Base-by-base conservation (phyloP, 768 basidiomycete species). In the Leccinum subtestaceum region DNA sequence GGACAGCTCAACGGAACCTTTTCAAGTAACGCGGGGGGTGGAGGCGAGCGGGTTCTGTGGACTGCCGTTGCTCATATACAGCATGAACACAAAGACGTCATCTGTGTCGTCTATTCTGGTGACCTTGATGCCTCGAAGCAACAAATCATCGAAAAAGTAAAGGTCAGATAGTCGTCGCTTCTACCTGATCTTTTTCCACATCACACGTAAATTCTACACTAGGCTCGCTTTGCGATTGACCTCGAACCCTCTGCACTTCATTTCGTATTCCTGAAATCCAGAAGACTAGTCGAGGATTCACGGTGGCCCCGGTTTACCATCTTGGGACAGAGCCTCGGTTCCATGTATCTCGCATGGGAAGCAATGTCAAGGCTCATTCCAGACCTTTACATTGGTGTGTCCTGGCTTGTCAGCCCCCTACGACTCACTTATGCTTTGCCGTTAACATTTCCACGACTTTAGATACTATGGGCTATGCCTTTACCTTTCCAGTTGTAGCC, bases 391-490 rank as follows among this genome's bases (percentile, higher is more conserved):
- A 89, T 99, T 38, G 95, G 95, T 94, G 48, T 36, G 83, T 50
- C 31, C 46, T 23, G 10, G 7, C 13, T 32, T 34, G 10, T 46
- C n/a, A 11, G n/a, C 17, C 15, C 45, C 12, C n/a, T 32, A 32
- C 31, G 31, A 32, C 31, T 27, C 5, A 27, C 17, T 47, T 10
- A 38, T 34, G 11, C 36, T 34, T 29, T 46, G 15, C n/a, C 25
- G 61, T 51, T 59, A 48, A 53, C n/a, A 25, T 45, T 53, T 23
- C 25, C 19, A 21, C 45, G 43, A 49, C 47, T 2, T 12, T 64
- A 97, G 96, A 99, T 70, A 93, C 95, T 0, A 98, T 98, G 95
- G 97, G 97, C 29, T 97, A 95, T 65, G 94, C 95, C 0, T 98
- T 98, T 69, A 93, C 93, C 2, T 94, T 92, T 72, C 93, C 88